Base-by-base conservation (phyloP, 1,284 basidiomycete species). In the Cutaneotrichosporon spelunceum region DNA sequence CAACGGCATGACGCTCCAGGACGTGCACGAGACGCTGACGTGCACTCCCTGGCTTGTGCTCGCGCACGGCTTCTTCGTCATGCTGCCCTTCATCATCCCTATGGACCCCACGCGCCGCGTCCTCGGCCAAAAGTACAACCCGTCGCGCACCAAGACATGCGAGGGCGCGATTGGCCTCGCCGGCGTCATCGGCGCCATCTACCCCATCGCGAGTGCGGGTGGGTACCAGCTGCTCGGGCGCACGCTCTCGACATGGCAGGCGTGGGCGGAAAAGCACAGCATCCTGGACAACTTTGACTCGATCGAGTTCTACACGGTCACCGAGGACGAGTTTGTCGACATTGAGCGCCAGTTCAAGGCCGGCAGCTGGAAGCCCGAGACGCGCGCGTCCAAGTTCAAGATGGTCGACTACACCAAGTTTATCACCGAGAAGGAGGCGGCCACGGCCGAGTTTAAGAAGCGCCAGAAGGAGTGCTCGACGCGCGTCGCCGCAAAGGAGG, bases 261-360 rank as follows among this genome's bases (percentile, higher is more conserved):
- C 66, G 14, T 66, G 61, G 59, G 33, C 36, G 44, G 80, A 82
- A 1, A 78, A 76, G 44, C 88, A 87, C 2, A 88, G 86, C 85
- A 69, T 88, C 2, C 75, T 88, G 14, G 73, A 81, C 19, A 82
- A 84, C 2, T 89, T 89, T 67, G 87, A 89, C 70, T 85, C 87
- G 71, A 84, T 86, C 47, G 69, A 74, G 49, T 80, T 53, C 57
- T 53, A 52, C 57, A 27, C 65, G 24, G 72, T 76, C 36, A 53
- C 58, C 5, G 70, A 74, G 63, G 68, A 63, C 24, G 75, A 62
- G 42, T 65, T 63, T 48, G 59, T 66, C 64, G 48, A 86, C 82
- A 72, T 85, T 7, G 84, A 86, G 70, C 82, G 79, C 47, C 76
- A 78, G 29, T 88, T 88, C 68, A 84, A 87, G 65, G 81, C 84